Evolutionary conservation across 2,329 filamentous ascomycete species (phyloP).

Genomic region (Penicillium crustosum): DNA sequence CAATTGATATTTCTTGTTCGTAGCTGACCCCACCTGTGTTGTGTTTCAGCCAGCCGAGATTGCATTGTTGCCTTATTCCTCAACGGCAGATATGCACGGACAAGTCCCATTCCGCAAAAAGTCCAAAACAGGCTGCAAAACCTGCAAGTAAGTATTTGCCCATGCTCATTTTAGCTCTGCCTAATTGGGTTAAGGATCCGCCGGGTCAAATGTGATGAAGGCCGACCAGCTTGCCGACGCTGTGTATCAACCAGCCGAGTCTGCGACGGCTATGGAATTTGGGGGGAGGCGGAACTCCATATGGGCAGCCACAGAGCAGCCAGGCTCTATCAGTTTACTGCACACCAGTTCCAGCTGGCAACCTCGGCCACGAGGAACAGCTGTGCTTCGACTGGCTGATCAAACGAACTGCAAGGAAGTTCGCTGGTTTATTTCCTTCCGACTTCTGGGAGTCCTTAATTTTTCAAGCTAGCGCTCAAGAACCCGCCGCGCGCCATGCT

Average conservation of each 20-base stretch:
- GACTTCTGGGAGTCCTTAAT: constrained; percentile 44
- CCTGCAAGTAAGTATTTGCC: constrained; percentile 31
- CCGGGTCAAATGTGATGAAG: constrained; percentile 42
- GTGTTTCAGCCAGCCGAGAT: too few relatives aligned
- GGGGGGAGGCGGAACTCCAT: constrained; percentile 39
- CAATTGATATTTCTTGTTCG: too few relatives aligned
- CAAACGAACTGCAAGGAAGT: constrained; percentile 27
- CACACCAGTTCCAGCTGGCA: constrained; percentile 13
- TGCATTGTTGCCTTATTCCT: not conserved
- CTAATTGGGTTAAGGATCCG: constrained; percentile 21
- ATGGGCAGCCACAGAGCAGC: constrained; percentile 21
- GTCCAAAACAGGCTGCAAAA: constrained; percentile 33
- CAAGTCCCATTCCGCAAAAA: not conserved
- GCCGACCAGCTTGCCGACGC: constrained; percentile 36
- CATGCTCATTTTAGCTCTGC: not conserved
- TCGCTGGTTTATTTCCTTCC: constrained; percentile 38
- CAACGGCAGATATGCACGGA: constrained; percentile 32
- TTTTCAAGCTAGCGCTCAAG: constrained; percentile 39
- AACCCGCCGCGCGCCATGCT: constrained; percentile 47
- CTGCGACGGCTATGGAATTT: constrained; percentile 47
- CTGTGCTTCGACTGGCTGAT: constrained; percentile 33
- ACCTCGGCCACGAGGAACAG: constrained; percentile 24
- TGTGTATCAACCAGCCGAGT: constrained; percentile 38
- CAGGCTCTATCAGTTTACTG: constrained; percentile 16
- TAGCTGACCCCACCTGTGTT: too few relatives aligned